Conservation (phyloP, 805 yeast species). For the Wickerhamomyces mucosus region DNA sequence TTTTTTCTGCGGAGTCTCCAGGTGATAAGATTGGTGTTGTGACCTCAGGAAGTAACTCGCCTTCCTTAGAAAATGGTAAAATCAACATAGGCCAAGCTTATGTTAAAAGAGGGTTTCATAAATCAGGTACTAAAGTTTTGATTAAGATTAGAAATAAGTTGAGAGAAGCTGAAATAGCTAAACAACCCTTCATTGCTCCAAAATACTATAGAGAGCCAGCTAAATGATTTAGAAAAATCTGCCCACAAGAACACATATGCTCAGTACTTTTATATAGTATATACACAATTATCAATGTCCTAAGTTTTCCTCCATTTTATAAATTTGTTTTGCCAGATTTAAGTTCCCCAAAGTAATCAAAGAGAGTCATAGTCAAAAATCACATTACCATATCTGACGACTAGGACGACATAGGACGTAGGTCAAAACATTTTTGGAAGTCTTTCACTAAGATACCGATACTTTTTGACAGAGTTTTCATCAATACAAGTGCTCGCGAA, state of each 20-base stretch:
- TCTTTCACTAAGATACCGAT: too few relatives aligned
- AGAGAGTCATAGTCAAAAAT: too few relatives aligned
- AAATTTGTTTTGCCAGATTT: too few relatives aligned
- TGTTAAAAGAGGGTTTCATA: constrained; percentile 58
- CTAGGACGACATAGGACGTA: too few relatives aligned
- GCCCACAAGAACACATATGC: constrained; percentile 2
- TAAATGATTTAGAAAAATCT: background rate
- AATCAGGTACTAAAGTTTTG: constrained; percentile 61
- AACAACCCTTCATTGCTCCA: constrained; percentile 77
- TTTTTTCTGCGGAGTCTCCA: constrained; percentile 45
- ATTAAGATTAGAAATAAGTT: constrained; percentile 79
- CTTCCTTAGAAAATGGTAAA: constrained; percentile 46
- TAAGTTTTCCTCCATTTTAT: too few relatives aligned
- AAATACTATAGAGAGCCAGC: constrained; percentile 50
- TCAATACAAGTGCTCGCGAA: too few relatives aligned
- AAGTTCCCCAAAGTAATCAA: too few relatives aligned
- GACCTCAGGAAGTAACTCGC: constrained; percentile 60
- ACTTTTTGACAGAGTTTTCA: too few relatives aligned
- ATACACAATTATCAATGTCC: background rate
- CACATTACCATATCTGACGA: too few relatives aligned
- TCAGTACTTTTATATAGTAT: background rate
- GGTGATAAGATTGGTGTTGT: constrained; percentile 42
- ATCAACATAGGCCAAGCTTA: constrained; percentile 89
- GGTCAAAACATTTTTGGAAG: too few relatives aligned
- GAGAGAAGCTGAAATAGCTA: constrained; percentile 66